Percentiles rank a stretch among this genome's conserved stretches.
phyloP scores from a whole-genome alignment of 225 moss, liverwort and hornwort genomes.

The Antitrichia curtipendula region DNA sequence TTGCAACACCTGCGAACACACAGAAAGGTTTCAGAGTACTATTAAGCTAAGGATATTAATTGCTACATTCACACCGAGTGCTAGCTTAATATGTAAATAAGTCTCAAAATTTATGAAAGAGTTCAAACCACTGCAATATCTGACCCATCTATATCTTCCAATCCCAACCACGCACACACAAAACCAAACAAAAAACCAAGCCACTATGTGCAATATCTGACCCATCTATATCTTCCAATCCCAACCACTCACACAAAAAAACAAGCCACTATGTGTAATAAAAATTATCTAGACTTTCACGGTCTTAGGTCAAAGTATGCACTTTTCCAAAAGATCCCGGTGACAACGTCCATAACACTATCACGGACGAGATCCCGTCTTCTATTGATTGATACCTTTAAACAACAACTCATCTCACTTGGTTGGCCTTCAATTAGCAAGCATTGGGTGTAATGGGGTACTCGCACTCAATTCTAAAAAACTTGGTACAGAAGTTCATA shows the following conservation, averaged over 20 bases:
- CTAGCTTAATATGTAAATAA: too few species aligned
- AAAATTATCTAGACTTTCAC: neutral
- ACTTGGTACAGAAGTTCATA: neutral
- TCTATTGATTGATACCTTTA: neutral
- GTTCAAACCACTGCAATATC: neutral
- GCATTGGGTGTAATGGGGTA: neutral
- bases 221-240: too few species aligned
- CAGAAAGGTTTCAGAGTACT: neutral
- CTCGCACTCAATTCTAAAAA: neutral
- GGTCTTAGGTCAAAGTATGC: neutral
- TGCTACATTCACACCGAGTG: neutral
- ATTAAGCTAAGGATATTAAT: too few species aligned
- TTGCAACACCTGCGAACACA: constrained; percentile 18
- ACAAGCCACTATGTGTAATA: neutral
- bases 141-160: neutral
- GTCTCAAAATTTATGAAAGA: neutral
- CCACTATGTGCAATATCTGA: too few species aligned
- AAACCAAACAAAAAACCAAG: neutral
- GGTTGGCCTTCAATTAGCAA: too few species aligned
- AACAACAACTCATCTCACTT: neutral
- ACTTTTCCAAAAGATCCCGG: neutral
- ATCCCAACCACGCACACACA: neutral
- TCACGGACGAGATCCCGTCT: neutral
- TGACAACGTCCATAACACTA: neutral
- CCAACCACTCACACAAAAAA: neutral